A percentile compares a stretch with the other conserved stretches of the same genome.
Conservation (phyloP, 2,329 filamentous ascomycete genomes). For the Botrytis aclada region DNA sequence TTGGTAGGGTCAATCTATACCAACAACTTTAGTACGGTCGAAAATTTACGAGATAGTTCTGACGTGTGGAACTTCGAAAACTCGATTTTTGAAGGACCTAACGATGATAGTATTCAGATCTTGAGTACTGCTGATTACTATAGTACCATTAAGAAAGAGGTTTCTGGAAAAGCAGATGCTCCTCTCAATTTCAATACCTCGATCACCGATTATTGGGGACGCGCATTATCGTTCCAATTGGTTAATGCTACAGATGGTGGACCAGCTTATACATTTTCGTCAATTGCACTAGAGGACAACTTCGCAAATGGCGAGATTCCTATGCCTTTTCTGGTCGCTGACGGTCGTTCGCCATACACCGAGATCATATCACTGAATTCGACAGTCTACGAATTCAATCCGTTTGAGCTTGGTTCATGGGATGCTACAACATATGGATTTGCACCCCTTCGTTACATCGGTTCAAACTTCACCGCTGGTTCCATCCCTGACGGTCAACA, state of each 20-base stretch:
- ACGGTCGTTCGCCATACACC: conserved; percentile 63
- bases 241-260: conserved; percentile 74
- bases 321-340: conserved; percentile 70
- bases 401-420: conserved; percentile 74
- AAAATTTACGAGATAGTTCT: conserved; percentile 50
- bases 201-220: conserved; percentile 87
- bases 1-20: conserved; percentile 75
- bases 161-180: conserved; percentile 59
- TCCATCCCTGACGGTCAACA: conserved; percentile 50
- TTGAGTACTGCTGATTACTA: conserved; percentile 62
- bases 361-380: conserved; percentile 64
- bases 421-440: conserved; percentile 72
- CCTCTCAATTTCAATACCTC: conserved; percentile 66
- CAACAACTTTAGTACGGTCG: conserved; percentile 73
- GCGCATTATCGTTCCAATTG: conserved; percentile 81
- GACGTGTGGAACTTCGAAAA: conserved; percentile 61
- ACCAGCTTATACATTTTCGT: conserved; percentile 76
- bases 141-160: conserved; percentile 53
- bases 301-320: conserved; percentile 64
- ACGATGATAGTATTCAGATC: conserved; percentile 48
- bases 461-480: conserved; percentile 68
- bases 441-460: conserved; percentile 66
- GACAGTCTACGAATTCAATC: conserved; percentile 75
- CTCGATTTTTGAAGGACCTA: conserved; percentile 59
- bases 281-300: conserved; percentile 60